Conservation (phyloP, 371 early-diverging fungal genomes). For the Phascolomyces articulosus region DNA sequence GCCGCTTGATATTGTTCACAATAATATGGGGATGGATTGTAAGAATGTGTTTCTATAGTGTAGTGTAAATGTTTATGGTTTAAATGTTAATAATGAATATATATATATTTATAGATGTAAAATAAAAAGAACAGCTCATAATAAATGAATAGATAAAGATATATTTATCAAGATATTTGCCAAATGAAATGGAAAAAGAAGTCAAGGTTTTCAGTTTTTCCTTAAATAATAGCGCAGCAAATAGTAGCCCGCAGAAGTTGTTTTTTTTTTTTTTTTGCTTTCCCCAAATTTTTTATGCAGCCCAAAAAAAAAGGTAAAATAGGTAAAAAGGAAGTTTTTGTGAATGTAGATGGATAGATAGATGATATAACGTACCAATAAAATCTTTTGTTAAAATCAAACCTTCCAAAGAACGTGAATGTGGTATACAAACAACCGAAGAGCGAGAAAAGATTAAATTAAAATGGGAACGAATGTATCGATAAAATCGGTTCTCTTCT, state of each 20-base stretch:
- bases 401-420: slow-evolving; percentile 56
- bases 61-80: neutral
- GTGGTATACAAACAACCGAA: slow-evolving; percentile 59
- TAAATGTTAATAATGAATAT: no score
- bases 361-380: slow-evolving; percentile 43
- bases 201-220: slow-evolving; percentile 3
- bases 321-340: slow-evolving; percentile 6
- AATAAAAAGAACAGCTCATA: no score
- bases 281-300: slow-evolving; percentile 7
- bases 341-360: neutral
- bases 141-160: no score
- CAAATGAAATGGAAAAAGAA: neutral
- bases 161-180: no score
- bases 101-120: no score
- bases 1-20: slow-evolving; percentile 59
- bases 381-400: slow-evolving; percentile 56
- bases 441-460: slow-evolving; percentile 49
- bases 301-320: slow-evolving; percentile 4
- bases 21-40: slow-evolving; percentile 63
- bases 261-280: no score
- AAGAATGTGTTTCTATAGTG: slow-evolving; percentile 58
- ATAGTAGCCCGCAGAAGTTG: neutral
- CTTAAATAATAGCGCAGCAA: slow-evolving; percentile 8
- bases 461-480: slow-evolving; percentile 43
- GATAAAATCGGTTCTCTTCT: slow-evolving; percentile 55